Evolutionary conservation across 257 asterid genomes (phyloP), one percentile per base, ranked within the genome.

Genomic region (Solanum raphanifolium): DNA sequence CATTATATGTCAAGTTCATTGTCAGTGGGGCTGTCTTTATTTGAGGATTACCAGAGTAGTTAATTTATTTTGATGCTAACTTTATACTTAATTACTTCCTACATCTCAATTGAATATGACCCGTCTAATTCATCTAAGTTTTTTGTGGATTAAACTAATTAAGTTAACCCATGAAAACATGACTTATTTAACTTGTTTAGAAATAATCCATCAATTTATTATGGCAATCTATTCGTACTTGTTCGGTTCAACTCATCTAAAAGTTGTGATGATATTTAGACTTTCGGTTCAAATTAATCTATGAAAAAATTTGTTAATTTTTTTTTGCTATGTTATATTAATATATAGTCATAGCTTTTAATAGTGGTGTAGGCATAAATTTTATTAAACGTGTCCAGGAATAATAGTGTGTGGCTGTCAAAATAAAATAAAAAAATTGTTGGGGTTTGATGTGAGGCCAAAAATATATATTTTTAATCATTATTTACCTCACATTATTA

Each of bases 361-460:
- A 55, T 43, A 43, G 16, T 43, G 38, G 38, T 12, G 52, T 43
- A 43, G 52, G 12, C 52, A 43, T 6, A 43, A 43, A 43, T 43
- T 43, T 43, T 43, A 43, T 43, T 43, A 41, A 41, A 0, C 0
- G 2, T 41, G 15, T 39, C 5, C 52, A 43, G 4, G 52, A 43
- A 0, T 43, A 43, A 43, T 43, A 0, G 16, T 11, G 52, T 12
- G 0, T 43, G 52, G 0, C 16, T 43, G 16, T 43, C 52, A 43
- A 43, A 43, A 43, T 43, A 43, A 43, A 43, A 43, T 5, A 43
- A 43, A 43, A 39, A 39, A 43, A 43, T 43, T 43, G 52, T 43
- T 11, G 0, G 52, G 52, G n/a, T n/a, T n/a, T n/a, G n/a, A n/a
- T n/a, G n/a, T n/a, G n/a, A n/a, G n/a, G n/a, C n/a, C n/a, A n/a